A percentile compares a stretch with the other conserved stretches of the same genome.
phyloP scores from a whole-genome alignment of 305 asterid species.

The Fraxinus paxiana region DNA sequence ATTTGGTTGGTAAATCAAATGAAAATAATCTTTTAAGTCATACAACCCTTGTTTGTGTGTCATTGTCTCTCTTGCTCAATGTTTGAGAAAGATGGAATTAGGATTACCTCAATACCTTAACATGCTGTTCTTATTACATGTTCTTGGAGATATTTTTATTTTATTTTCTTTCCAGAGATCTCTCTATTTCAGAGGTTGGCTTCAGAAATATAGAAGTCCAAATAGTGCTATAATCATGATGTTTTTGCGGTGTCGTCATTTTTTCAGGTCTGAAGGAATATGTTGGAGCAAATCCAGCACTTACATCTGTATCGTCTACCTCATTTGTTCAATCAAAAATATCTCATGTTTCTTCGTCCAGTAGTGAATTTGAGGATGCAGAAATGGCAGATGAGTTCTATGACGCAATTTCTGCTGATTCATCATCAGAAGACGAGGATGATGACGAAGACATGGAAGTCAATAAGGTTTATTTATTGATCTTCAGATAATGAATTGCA shows the following conservation, averaged over 20 bases:
- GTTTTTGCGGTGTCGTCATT: conserved; percentile 19
- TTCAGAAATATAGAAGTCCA: not conserved
- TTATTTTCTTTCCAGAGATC: not conserved
- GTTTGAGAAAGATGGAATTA: not conserved
- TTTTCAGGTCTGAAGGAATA: conserved; percentile 87
- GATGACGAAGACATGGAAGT: conserved; percentile 49
- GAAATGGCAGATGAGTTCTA: conserved; percentile 77
- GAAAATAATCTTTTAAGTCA: not conserved
- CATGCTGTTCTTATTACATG: not conserved
- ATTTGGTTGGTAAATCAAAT: not conserved
- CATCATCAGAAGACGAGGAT: conserved; percentile 67
- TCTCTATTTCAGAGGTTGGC: conserved; percentile 5
- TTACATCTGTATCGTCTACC: conserved; percentile 40
- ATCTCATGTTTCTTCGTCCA: conserved; percentile 48
- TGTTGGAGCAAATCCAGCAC: conserved; percentile 81
- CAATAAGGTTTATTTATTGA: conserved; percentile 28
- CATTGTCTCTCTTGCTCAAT: not conserved
- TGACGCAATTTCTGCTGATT: conserved; percentile 75
- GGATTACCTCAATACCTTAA: not conserved
- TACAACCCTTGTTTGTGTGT: not conserved
- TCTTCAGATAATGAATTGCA: not conserved
- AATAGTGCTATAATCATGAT: conserved; percentile 2
- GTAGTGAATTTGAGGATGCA: conserved; percentile 62
- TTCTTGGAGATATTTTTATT: not conserved
- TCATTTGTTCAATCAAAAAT: conserved; percentile 51